Evolutionary conservation across 805 yeast genomes (phyloP), one percentile per base, ranked within the genome.

Genomic region (Isabelozyma heimii): DNA sequence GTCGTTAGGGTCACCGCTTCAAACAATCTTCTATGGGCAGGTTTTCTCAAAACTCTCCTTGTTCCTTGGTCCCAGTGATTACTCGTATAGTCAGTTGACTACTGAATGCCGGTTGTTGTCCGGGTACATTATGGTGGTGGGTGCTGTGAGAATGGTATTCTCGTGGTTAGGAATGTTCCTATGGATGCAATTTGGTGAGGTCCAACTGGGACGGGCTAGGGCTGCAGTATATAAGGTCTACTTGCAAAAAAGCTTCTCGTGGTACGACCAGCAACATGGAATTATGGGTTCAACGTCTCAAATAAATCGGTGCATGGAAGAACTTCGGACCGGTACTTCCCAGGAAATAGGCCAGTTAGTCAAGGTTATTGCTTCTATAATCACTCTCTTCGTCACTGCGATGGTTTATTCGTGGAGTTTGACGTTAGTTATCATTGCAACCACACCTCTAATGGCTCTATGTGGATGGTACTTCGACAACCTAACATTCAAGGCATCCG

Each of bases 321-420:
- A 89, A 57, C 60, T 82, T 42, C 70, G 94, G 60, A 66, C 79
- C 0, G 88, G 91, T 1, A 72, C 81, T 4, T 81, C 92, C 2
- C 91, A 87, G 59, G 80, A 84, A 3, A 60, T 83, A 14, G 90
- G 87, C 0, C 56, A 84, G 16, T 58, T 84, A 1, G 59, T 81
- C 10, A 84, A 84, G 53, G 76, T 82, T 8, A 39, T 74, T 1
- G 79, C 82, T 0, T 76, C 90, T 0, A 68, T 82, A 0, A 46
- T 80, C 4, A 81, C 86, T 0, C 66, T 86, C 9, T 60, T 85
- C 1, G 75, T 81, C 1, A 81, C 87, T 0, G 83, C 97, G 1
- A 79, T 94, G 61, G 77, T 79, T 51, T 84, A 83, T 51, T 88
- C 96, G 2, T 92, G 97, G 97, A 77, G 88, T 3, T 73, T 94